Conservation (phyloP, 2,329 filamentous ascomycete species). For the Leptographium radiaticola region DNA sequence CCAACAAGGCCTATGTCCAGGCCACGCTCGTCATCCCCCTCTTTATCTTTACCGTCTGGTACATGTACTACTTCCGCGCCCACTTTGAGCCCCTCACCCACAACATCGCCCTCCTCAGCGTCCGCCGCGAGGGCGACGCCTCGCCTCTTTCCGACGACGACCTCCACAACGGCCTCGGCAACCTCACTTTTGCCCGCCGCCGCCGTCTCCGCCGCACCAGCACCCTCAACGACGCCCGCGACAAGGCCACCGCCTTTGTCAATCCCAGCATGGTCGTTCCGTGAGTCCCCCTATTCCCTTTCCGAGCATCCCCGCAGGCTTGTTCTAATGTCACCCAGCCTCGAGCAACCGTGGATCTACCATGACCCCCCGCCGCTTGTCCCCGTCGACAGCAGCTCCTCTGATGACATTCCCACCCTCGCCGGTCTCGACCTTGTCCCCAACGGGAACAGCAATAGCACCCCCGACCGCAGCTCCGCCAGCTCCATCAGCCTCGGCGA, state of each 20-base stretch:
- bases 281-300: slow-evolving; percentile 41
- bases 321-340: slow-evolving; percentile 21
- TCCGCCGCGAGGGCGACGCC: slow-evolving; percentile 50
- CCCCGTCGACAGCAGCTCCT: slow-evolving; percentile 5
- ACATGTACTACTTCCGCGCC: slow-evolving; percentile 65
- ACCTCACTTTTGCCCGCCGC: slow-evolving; percentile 18
- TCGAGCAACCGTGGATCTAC: slow-evolving; percentile 61
- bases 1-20: slow-evolving; percentile 59
- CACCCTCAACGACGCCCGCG: slow-evolving; percentile 60
- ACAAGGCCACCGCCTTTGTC: slow-evolving; percentile 57
- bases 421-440: not conserved
- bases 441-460: slow-evolving; percentile 3
- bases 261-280: slow-evolving; percentile 62
- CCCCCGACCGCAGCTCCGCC: slow-evolving; percentile 22
- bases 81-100: slow-evolving; percentile 81
- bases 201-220: slow-evolving; percentile 35
- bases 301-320: slow-evolving; percentile 11
- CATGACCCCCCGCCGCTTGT: slow-evolving; percentile 34
- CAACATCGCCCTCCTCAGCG: slow-evolving; percentile 83
- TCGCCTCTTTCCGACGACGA: slow-evolving; percentile 28
- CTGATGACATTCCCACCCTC: not conserved
- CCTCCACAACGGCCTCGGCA: slow-evolving; percentile 21
- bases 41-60: slow-evolving; percentile 73
- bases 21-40: slow-evolving; percentile 65
- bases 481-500: slow-evolving; percentile 35